phyloP scores from a whole-genome alignment of 345 rosid genomes.

The Pugionium cornutum region DNA sequence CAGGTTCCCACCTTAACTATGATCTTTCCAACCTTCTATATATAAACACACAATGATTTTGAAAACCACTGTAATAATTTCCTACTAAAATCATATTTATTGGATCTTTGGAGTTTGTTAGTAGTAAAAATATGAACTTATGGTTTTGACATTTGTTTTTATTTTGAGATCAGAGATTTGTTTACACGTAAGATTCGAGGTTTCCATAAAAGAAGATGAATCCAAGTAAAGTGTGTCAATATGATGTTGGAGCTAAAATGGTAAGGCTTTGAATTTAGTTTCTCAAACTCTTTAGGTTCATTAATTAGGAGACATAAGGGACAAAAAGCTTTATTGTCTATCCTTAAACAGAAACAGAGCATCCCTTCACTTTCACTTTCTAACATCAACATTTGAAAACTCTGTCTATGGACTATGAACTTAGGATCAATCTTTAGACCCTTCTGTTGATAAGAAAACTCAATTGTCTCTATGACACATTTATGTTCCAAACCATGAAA shows the following conservation, averaged over 20 bases:
- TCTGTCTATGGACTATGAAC: constrained; percentile 21
- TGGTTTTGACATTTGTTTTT: too few relatives aligned
- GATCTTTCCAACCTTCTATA: constrained; percentile 30
- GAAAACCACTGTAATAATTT: constrained; percentile 36
- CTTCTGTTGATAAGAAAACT: constrained; percentile 40
- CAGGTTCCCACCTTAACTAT: constrained; percentile 30
- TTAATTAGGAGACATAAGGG: constrained; percentile 38
- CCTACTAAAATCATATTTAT: constrained; percentile 24
- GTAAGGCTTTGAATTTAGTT: constrained; percentile 27
- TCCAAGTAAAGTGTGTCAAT: constrained; percentile 33
- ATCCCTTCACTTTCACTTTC: constrained; percentile 44
- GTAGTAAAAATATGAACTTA: constrained; percentile 7
- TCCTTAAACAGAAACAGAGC: constrained; percentile 39
- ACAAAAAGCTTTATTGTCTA: constrained; percentile 35
- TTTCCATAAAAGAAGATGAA: constrained; percentile 32
- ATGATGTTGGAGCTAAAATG: constrained; percentile 37
- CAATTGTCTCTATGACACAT: constrained; percentile 36
- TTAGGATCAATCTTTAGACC: constrained; percentile 31
- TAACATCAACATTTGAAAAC: constrained; percentile 25
- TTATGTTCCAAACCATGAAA: constrained; percentile 32
- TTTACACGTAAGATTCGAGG: constrained; percentile 40
- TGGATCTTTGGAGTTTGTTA: constrained; percentile 25
- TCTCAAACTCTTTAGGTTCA: constrained; percentile 34
- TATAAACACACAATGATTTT: constrained; percentile 33
- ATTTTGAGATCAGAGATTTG: constrained; percentile 11